These are phyloP conservation scores for Phylloboletellus chloephorus DNA, from an alignment of 1,284 basidiomycete species.

Conservation along the genomic window DNA sequence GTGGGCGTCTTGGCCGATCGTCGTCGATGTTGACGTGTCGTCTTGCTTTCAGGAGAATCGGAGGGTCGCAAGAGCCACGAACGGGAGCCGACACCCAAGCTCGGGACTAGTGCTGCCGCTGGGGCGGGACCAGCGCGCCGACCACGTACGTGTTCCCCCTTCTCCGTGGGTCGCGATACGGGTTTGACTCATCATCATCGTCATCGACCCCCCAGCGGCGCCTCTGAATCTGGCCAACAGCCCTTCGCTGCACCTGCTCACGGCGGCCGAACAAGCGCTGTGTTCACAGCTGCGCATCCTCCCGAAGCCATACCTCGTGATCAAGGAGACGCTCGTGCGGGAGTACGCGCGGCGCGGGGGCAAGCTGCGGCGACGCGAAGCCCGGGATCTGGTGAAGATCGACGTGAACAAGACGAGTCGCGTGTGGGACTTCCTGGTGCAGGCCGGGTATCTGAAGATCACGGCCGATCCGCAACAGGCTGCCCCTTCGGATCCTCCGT, in stretches of 20 bases:
- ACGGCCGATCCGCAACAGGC: slow-evolving; percentile 39
- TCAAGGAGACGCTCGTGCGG: slow-evolving; percentile 88
- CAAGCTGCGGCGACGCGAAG: slow-evolving; percentile 78
- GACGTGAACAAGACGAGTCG: slow-evolving; percentile 88
- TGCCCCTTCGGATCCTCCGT: slow-evolving; percentile 20
- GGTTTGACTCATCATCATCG: slow-evolving; percentile 7
- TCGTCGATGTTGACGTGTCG: neutral
- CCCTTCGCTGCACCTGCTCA: slow-evolving; percentile 82
- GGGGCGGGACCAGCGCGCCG: slow-evolving; percentile 42
- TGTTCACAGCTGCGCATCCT: slow-evolving; percentile 85
- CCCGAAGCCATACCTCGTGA: slow-evolving; percentile 86
- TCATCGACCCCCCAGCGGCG: too few relatives aligned
- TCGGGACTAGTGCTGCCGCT: slow-evolving; percentile 29
- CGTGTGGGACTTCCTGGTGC: slow-evolving; percentile 86
- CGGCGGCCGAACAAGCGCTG: slow-evolving; percentile 79
- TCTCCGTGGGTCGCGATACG: neutral
- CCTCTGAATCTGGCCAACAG: slow-evolving; percentile 86
- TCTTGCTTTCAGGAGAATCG: slow-evolving; percentile 34
- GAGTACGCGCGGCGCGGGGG: slow-evolving; percentile 89
- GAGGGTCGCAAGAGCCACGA: slow-evolving; percentile 56
- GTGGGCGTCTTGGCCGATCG: slow-evolving; percentile 9
- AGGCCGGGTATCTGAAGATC: slow-evolving; percentile 68
- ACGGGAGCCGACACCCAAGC: slow-evolving; percentile 53
- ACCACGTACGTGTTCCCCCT: slow-evolving; percentile 38
- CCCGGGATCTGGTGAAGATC: slow-evolving; percentile 83